Base-by-base conservation (phyloP, 768 basidiomycete species). In the Xerocomus potaroensis region DNA sequence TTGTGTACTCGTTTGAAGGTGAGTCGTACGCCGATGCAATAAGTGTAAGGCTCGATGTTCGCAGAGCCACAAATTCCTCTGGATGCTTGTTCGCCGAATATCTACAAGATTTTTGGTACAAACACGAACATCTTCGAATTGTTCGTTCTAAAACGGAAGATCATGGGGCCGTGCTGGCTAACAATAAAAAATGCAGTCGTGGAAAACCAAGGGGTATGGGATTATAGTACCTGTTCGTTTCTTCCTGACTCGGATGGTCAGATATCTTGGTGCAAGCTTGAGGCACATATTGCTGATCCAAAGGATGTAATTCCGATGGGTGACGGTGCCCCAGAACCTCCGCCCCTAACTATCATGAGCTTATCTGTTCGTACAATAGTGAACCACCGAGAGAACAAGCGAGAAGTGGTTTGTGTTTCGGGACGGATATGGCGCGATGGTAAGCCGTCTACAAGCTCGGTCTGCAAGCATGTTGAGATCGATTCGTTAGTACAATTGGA, bases 101-200 rank as follows among this genome's bases (percentile, higher is more conserved):
- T 97, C 62, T 75, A 81, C 27, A 81, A 79, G 47, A 83, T 98
- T 10, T 87, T 98, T 55, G 96, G 96, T 11, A 87, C 94, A 3
- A 93, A 83, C 54, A 95, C 93, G 5, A 90, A 72, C 43, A 87
- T 95, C 0, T 99, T 99, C 56, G 96, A 98, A 63, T 71, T 91
- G 9, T 78, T 99, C 16, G 94, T 93, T 2, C 57, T 98, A 37
- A 98, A 98, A 66, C 82, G 93, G 26, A 96, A 94, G 69, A 96
- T 98, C 47, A 97, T 97, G 93, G 96, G 96, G 1, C 94, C 96
- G 0, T 98, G 96, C 62, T 99, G 96, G 96, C 72, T 99, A 36
- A 77, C 84, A 46, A 78, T 99, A 51, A 85, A 86, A 67, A 77
- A 84, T 37, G 84, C 87, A 1, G 68, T 75, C 19, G 69, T 94